A percentile compares a stretch with the other conserved stretches of the same genome.
Conservation (phyloP, 257 asterid species). For the Ilex asprella region DNA sequence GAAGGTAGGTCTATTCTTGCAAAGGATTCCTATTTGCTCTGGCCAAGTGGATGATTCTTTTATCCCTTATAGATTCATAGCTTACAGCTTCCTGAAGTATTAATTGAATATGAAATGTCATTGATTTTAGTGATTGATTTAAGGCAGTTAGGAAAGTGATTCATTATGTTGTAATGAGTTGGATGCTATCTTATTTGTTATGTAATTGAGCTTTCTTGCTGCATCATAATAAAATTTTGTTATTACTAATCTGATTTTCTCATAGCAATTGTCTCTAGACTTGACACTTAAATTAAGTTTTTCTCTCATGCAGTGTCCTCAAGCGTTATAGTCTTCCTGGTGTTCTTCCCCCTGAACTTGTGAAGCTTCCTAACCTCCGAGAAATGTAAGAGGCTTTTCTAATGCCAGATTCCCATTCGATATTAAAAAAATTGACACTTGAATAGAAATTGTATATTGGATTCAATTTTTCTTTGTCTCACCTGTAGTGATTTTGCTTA, state of each 20-base stretch:
- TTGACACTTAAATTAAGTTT: slow-evolving; percentile 5
- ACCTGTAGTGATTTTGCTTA: slow-evolving; percentile 75
- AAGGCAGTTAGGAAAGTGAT: neutral
- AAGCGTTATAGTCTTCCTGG: slow-evolving; percentile 78
- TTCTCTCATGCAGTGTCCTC: slow-evolving; percentile 49
- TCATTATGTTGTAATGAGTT: neutral
- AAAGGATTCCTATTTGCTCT: neutral
- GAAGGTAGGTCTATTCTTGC: too few relatives aligned
- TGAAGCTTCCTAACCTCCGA: slow-evolving; percentile 58
- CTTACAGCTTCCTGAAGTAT: neutral
- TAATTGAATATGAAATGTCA: neutral
- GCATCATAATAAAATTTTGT: too few relatives aligned
- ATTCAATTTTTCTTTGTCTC: slow-evolving; percentile 1
- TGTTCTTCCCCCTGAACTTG: slow-evolving; percentile 52
- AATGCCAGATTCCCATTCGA: slow-evolving; percentile 7
- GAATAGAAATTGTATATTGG: slow-evolving; percentile 3
- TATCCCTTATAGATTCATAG: neutral
- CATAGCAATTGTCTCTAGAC: neutral
- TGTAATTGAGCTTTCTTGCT: too few relatives aligned
- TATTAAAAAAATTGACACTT: slow-evolving; percentile 5
- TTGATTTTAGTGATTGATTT: neutral
- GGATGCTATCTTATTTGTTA: neutral
- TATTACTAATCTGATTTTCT: too few relatives aligned
- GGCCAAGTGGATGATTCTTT: neutral
- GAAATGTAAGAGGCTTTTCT: slow-evolving; percentile 43